Conservation (phyloP, 805 yeast genomes). For the Nakazawaea peltata region DNA sequence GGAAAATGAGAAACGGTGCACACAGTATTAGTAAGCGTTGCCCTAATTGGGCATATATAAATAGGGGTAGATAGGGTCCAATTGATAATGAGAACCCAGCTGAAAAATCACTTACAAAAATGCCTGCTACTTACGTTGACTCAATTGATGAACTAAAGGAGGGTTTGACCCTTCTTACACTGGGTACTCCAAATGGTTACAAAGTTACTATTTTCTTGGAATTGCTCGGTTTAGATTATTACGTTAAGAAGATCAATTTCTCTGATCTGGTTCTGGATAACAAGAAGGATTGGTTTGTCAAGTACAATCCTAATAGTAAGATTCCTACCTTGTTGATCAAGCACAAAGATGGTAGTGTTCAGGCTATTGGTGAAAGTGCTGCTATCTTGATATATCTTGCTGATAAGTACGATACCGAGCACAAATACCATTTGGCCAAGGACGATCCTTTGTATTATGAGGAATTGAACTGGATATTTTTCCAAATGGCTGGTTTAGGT, state of each 20-base stretch:
- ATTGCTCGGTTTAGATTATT: slow-evolving; percentile 32
- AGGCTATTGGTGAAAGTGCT: slow-evolving; percentile 45
- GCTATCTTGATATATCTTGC: slow-evolving; percentile 54
- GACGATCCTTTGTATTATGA: slow-evolving; percentile 39
- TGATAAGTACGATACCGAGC: slow-evolving; percentile 50
- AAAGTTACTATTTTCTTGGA: slow-evolving; percentile 34
- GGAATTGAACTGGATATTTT: slow-evolving; percentile 43
- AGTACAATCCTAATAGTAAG: slow-evolving; percentile 55
- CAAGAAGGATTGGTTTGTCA: slow-evolving; percentile 49
- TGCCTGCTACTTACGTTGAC: slow-evolving; percentile 6
- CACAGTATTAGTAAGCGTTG: too few species aligned
- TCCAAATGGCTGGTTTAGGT: slow-evolving; percentile 52
- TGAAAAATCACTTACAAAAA: too few species aligned
- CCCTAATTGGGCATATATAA: too few species aligned
- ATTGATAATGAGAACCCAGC: too few species aligned
- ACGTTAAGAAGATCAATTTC: slow-evolving; percentile 33
- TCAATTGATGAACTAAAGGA: not conserved
- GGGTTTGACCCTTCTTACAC: slow-evolving; percentile 11
- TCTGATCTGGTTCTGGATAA: slow-evolving; percentile 29
- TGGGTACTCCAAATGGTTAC: slow-evolving; percentile 37
- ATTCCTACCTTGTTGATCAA: slow-evolving; percentile 46
- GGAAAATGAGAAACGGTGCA: too few species aligned
- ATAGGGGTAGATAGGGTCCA: too few species aligned
- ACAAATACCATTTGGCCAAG: slow-evolving; percentile 32
- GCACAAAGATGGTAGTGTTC: slow-evolving; percentile 30